Evolutionary conservation across 371 early-diverging fungal genomes (phyloP), one percentile per base, ranked within the genome.

Genomic region (Basidiobolus heterosporus): DNA sequence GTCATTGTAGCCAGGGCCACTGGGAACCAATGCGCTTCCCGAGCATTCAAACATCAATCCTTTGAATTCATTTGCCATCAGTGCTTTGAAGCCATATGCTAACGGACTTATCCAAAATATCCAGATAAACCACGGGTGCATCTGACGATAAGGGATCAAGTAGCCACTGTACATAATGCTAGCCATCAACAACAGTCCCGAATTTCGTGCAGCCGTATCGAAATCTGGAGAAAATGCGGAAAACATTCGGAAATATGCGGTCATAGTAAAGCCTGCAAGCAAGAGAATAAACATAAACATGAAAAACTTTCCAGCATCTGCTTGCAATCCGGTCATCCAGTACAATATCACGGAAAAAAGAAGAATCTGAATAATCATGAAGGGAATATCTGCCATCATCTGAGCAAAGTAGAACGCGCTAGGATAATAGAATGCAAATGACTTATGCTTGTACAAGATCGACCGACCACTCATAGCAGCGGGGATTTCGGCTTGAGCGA

Each of bases 71-170:
- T 80, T 83, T 11, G 70, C 66, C 38, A 78, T 51, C 40, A 83
- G 61, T 5, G 78, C 74, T 52, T 71, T 65, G 55, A 69, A 70
- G 7, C 77, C 74, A 48, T 80, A 80, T 1, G 76, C 72, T 38
- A 83, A 60, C 18, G 82, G 75, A 37, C 70, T 76, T 45, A 78
- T 70, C 72, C 75, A 80, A 56, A 69, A 75, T 23, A 80, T 69
- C 80, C 79, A 80, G 44, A 67, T 60, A 19, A 82, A 66, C 75
- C 78, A 80, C 20, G 74, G 77, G 48, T 79, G 71, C 80, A 83
- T 80, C 5, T 60, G 47, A 3, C 37, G 50, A 38, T 68, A 69
- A 15, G 78, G 75, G 46, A 78, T 70, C 49, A 74, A 64, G 41
- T 81, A 81, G 46, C 85, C 81, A 49, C 68, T 67, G 48, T 79